These are phyloP conservation scores for Anthracocystis setariae DNA, from an alignment of 1,284 basidiomycete genomes.

Conservation along the genomic window DNA sequence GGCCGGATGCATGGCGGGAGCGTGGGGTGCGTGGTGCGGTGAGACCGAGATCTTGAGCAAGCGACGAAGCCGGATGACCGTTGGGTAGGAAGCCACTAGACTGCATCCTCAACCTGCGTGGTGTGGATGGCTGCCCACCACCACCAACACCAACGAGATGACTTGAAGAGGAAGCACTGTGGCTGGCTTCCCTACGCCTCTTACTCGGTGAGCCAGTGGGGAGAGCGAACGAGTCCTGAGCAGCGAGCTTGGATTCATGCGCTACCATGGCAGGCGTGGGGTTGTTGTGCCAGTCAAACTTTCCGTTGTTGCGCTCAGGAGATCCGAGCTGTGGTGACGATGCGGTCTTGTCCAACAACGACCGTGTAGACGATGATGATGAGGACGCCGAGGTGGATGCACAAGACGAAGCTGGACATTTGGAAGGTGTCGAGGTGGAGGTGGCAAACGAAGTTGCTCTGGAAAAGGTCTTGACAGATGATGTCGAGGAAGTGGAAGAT, in stretches of 20 bases:
- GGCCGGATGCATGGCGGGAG: slow-evolving; percentile 39
- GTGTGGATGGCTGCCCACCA: slow-evolving; percentile 15
- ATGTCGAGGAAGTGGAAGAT: slow-evolving; percentile 6
- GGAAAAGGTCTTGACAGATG: slow-evolving; percentile 4
- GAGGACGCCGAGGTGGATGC: neutral
- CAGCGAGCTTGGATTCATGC: slow-evolving; percentile 26
- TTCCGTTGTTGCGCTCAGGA: slow-evolving; percentile 41
- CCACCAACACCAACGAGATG: slow-evolving; percentile 15
- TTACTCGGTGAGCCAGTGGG: slow-evolving; percentile 35
- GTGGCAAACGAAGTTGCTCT: slow-evolving; percentile 20
- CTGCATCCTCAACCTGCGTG: slow-evolving; percentile 23
- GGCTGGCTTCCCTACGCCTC: slow-evolving; percentile 29
- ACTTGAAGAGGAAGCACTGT: slow-evolving; percentile 17
- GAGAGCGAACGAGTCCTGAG: slow-evolving; percentile 21
- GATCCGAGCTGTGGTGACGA: slow-evolving; percentile 54
- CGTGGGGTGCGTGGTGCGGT: slow-evolving; percentile 43
- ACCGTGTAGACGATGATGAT: slow-evolving; percentile 5
- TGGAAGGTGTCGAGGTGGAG: slow-evolving; percentile 17
- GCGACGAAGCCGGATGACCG: slow-evolving; percentile 55
- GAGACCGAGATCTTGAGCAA: slow-evolving; percentile 53
- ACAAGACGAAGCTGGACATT: slow-evolving; percentile 4
- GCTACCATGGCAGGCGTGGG: slow-evolving; percentile 46
- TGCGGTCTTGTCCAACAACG: slow-evolving; percentile 38
- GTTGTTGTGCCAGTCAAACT: slow-evolving; percentile 52
- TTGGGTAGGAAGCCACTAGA: slow-evolving; percentile 49